A percentile compares a stretch with the other conserved stretches of the same genome.
These are phyloP conservation scores for Asparagopsis taxiformis DNA, from an alignment of 31 red algal genomes.

Conservation along the genomic window DNA sequence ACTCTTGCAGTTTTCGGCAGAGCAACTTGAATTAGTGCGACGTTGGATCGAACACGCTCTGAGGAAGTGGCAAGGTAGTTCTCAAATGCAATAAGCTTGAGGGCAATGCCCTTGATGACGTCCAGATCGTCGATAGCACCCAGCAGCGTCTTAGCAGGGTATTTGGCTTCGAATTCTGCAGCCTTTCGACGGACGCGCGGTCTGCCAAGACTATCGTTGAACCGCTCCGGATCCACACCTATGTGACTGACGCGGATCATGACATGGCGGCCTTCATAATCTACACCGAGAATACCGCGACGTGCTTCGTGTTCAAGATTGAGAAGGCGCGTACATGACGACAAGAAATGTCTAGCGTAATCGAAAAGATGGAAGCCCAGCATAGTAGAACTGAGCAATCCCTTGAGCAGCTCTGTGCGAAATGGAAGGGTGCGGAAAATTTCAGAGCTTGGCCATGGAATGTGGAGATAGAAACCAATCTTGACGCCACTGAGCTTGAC, in stretches of 20 bases:
- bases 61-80: too few species aligned
- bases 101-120: too few species aligned
- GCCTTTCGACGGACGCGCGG: slow-evolving; percentile 62
- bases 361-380: slow-evolving; percentile 99
- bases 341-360: slow-evolving; percentile 98
- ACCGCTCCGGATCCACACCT: slow-evolving; percentile 93
- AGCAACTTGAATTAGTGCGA: slow-evolving; percentile 91
- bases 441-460: slow-evolving; percentile 96
- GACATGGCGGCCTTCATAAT: slow-evolving; percentile 95
- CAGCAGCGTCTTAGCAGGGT: too few species aligned
- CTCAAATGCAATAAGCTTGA: too few species aligned
- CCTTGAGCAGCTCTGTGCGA: slow-evolving; percentile 92
- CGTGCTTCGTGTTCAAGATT: slow-evolving; percentile 91
- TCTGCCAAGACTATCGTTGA: slow-evolving; percentile 55
- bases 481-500: slow-evolving; percentile 80
- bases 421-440: slow-evolving; percentile 84
- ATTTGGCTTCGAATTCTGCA: too few species aligned
- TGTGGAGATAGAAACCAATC: slow-evolving; percentile 97
- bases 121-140: too few species aligned
- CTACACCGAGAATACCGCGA: slow-evolving; percentile 83
- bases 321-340: slow-evolving; percentile 86
- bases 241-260: slow-evolving; percentile 95
- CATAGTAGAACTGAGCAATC: slow-evolving; percentile 80
- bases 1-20: slow-evolving; percentile 82
- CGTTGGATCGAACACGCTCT: slow-evolving; percentile 44